phyloP scores from a whole-genome alignment of 1,139 yeast species.

The Lodderomyces margitis region DNA sequence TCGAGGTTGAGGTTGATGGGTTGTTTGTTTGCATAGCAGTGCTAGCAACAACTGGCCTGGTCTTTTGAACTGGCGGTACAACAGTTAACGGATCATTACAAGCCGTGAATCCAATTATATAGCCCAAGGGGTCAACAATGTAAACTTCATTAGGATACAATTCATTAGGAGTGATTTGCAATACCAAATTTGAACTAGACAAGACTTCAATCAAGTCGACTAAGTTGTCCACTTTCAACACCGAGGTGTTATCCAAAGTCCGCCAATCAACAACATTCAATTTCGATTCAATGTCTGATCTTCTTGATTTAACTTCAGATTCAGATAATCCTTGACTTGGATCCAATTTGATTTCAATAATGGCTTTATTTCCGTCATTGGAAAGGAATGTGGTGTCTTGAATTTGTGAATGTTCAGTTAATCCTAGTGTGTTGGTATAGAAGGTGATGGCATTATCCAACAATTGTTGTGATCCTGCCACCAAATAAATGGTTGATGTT shows the following conservation, averaged over 20 bases:
- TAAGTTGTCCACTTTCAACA: slow-evolving; percentile 36
- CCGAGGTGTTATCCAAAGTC: slow-evolving; percentile 40
- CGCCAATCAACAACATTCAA: slow-evolving; percentile 49
- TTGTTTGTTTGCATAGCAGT: slow-evolving; percentile 11
- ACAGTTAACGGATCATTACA: slow-evolving; percentile 57
- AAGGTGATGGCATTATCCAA: slow-evolving; percentile 42
- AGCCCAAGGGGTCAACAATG: slow-evolving; percentile 67
- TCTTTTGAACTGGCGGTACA: slow-evolving; percentile 37
- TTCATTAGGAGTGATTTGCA: slow-evolving; percentile 57
- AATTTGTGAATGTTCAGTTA: slow-evolving; percentile 29
- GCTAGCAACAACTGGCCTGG: slow-evolving; percentile 7
- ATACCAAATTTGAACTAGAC: slow-evolving; percentile 22
- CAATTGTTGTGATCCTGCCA: slow-evolving; percentile 38
- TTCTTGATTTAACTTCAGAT: slow-evolving; percentile 25
- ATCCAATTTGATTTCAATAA: slow-evolving; percentile 27
- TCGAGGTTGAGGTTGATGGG: slow-evolving; percentile 16
- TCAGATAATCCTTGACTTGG: slow-evolving; percentile 26
- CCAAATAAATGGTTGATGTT: slow-evolving; percentile 43
- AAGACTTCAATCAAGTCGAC: slow-evolving; percentile 34
- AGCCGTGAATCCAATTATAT: slow-evolving; percentile 64
- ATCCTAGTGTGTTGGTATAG: slow-evolving; percentile 46
- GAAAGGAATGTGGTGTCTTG: slow-evolving; percentile 28
- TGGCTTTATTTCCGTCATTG: slow-evolving; percentile 30
- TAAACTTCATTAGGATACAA: slow-evolving; percentile 66
- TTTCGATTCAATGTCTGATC: slow-evolving; percentile 23